These are phyloP conservation scores for Phylloporus sp. DNA, from an alignment of 768 basidiomycete genomes.

Conservation along the genomic window DNA sequence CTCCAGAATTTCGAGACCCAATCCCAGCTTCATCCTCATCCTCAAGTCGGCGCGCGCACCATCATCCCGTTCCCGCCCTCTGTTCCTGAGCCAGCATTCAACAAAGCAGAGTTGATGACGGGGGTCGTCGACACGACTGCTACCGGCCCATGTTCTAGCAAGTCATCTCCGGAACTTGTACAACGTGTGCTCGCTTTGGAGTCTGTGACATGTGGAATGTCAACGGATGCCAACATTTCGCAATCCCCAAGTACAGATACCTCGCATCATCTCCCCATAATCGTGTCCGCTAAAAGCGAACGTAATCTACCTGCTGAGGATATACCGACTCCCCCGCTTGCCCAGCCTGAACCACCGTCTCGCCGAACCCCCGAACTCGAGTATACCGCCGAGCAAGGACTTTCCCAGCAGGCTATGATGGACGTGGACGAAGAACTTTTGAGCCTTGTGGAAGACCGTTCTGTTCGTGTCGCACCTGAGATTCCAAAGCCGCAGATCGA, in stretches of 20 bases:
- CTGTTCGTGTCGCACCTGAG: slow-evolving; percentile 3
- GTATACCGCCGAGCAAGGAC: slow-evolving; percentile 1
- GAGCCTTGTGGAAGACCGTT: slow-evolving; percentile 57
- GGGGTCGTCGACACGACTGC: background rate
- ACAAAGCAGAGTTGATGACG: background rate
- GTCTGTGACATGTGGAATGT: background rate
- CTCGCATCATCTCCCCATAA: slow-evolving; percentile 11
- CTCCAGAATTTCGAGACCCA: slow-evolving; percentile 1
- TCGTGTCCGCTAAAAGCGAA: slow-evolving; percentile 4
- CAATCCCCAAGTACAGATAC: slow-evolving; percentile 7
- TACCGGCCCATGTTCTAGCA: background rate
- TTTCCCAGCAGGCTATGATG: slow-evolving; percentile 30
- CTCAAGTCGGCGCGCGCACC: background rate
- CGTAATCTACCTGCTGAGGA: background rate
- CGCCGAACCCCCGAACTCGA: slow-evolving; percentile 9
- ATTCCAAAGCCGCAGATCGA: slow-evolving; percentile 1
- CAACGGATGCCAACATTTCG: background rate
- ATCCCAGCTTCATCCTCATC: background rate
- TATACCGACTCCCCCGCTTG: background rate
- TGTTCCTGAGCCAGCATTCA: background rate
- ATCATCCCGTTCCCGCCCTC: background rate
- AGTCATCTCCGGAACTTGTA: slow-evolving; percentile 2
- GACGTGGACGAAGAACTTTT: slow-evolving; percentile 61
- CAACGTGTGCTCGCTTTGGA: slow-evolving; percentile 1
- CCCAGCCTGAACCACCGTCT: slow-evolving; percentile 3